Base-by-base conservation (phyloP, 2,329 filamentous ascomycete genomes). In the Penicillium sp. region DNA sequence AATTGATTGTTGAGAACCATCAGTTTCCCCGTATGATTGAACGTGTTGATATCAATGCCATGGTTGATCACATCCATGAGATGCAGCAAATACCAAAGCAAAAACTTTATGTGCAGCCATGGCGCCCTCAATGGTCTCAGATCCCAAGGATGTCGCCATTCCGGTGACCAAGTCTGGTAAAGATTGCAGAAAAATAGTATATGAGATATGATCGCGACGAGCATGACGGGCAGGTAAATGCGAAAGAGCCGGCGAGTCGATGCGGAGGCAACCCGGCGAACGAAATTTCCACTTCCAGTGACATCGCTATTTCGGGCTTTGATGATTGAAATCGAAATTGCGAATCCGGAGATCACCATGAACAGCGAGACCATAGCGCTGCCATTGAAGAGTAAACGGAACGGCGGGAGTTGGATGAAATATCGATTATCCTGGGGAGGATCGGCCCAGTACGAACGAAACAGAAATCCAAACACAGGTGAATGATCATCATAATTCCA, bases 271-370 rank as follows among this genome's bases (percentile, higher is more conserved):
- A 46, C 12, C 17, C 41, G 44, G n/a, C 31, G 40, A 11, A 46
- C 25, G 16, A 44, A 46, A 14, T 41, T 25, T 25, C 9, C 14
- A 15, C 15, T 15, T 3, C 15, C 28, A 9, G 18, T 22, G 5
- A 22, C 5, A 9, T 22, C 18, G 27, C 30, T 38, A 10, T 45
- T 30, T 9, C 51, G 45, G 10, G 74, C 57, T 7, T 56, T 59
- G 35, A 77, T 44, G 0, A 74, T 67, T 46, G 73, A 74, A n/a
- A 69, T 55, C 2, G 74, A 69, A 7, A 79, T 61, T 4, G 74
- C 75, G 44, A 77, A 79, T 43, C 75, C 75, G 0, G 75, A 78
- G 37, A 78, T 71, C 51, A 78, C 69, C 55, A 75, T 77, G 52
- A 79, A 78, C 8, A 67, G 65, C 4, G 73, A 66, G 1, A 79